These are phyloP conservation scores for Diaporthe sp. DNA, from an alignment of 2,329 filamentous ascomycete genomes.

Conservation along the genomic window DNA sequence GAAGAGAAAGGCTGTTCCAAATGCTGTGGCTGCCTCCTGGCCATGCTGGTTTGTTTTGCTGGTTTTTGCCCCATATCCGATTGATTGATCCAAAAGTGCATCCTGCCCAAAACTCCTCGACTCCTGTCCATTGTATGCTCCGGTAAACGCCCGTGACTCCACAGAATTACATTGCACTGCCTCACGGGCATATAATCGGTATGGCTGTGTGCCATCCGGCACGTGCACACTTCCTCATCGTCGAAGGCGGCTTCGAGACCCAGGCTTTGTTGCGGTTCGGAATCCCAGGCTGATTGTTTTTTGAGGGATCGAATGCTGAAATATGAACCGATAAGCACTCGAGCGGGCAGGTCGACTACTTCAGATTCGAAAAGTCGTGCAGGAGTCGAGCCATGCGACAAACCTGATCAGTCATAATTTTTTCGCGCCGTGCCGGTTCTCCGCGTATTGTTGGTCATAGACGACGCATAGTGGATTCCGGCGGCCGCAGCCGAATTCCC, in stretches of 20 bases:
- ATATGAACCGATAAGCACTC: background rate
- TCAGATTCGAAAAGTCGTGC: background rate
- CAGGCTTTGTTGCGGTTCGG: background rate
- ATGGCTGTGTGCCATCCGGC: slow-evolving; percentile 14
- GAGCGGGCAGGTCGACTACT: background rate
- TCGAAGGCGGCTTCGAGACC: slow-evolving; percentile 4
- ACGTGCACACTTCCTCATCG: background rate
- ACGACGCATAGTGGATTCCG: slow-evolving; percentile 21
- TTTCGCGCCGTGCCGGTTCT: background rate
- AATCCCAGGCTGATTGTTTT: background rate
- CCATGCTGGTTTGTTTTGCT: background rate
- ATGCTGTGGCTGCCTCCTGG: background rate
- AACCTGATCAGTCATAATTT: slow-evolving; percentile 20
- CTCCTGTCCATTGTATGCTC: slow-evolving; percentile 19
- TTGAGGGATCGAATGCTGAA: background rate
- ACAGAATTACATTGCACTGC: slow-evolving; percentile 22
- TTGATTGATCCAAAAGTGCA: slow-evolving; percentile 10
- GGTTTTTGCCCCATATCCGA: background rate
- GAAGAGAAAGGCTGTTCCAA: background rate
- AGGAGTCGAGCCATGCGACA: background rate
- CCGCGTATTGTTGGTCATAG: background rate
- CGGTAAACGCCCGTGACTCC: slow-evolving; percentile 22
- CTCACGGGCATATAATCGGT: background rate
- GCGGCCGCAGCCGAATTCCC: background rate
- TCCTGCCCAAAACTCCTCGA: slow-evolving; percentile 9